Conservation (phyloP, 2,329 filamentous ascomycete species). For the Lachnellula occidentalis region DNA sequence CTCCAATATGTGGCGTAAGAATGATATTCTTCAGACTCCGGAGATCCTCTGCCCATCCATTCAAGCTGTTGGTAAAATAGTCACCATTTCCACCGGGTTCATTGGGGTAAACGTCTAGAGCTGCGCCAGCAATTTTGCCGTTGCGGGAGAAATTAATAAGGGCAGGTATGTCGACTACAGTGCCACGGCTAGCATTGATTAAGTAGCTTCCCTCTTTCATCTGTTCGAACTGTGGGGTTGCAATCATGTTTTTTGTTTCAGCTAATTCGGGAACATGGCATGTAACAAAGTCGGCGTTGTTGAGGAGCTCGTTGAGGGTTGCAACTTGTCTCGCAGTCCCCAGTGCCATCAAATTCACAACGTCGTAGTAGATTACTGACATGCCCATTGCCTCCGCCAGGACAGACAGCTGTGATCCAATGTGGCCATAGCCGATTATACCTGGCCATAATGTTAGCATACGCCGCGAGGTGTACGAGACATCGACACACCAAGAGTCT, state of each 20-base stretch:
- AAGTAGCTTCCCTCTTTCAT: conserved; percentile 95
- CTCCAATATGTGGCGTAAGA: conserved; percentile 92
- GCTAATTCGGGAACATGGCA: conserved; percentile 90
- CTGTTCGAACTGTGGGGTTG: conserved; percentile 67
- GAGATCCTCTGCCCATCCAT: conserved; percentile 80
- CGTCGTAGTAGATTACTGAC: conserved; percentile 95
- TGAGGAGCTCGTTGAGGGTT: conserved; percentile 69
- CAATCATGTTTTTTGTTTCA: conserved; percentile 91
- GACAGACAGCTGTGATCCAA: conserved; percentile 92
- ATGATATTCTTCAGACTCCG: conserved; percentile 86
- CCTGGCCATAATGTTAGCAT: conserved; percentile 38
- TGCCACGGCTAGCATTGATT: conserved; percentile 93
- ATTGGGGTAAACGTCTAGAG: conserved; percentile 92
- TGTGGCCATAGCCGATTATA: conserved; percentile 96
- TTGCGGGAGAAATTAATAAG: conserved; percentile 80
- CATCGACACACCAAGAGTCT: conserved; percentile 68
- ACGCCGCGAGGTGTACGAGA: neutral
- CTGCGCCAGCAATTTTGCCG: conserved; percentile 86
- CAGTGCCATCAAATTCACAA: conserved; percentile 88
- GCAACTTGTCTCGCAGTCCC: conserved; percentile 82
- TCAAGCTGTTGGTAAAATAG: conserved; percentile 83
- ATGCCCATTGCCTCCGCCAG: conserved; percentile 97
- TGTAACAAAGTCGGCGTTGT: conserved; percentile 83
- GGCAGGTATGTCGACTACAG: conserved; percentile 88
- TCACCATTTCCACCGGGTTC: conserved; percentile 93